Evolutionary conservation across 2,329 filamentous ascomycete species (phyloP).

Genomic region (Cephalotrichum gorgonifer): DNA sequence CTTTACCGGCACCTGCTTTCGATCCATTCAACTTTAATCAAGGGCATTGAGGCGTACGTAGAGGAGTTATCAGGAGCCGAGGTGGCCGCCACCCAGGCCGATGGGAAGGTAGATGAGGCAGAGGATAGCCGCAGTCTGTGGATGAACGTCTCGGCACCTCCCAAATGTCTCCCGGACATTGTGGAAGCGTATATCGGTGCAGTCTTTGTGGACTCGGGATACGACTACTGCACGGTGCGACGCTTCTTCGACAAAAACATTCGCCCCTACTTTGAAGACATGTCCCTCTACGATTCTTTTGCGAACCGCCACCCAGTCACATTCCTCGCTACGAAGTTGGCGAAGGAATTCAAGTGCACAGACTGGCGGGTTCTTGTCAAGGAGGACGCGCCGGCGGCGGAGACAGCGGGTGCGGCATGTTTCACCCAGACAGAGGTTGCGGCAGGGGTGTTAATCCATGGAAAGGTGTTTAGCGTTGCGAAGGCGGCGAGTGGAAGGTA

Average conservation of each 20-base stretch:
- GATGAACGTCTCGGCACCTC: slow-evolving; percentile 51
- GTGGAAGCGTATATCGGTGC: slow-evolving; percentile 85
- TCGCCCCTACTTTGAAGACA: slow-evolving; percentile 71
- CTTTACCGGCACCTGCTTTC: slow-evolving; percentile 65
- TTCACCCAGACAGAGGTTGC: slow-evolving; percentile 43
- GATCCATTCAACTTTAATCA: slow-evolving; percentile 17
- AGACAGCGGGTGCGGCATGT: slow-evolving; percentile 29
- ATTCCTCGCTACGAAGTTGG: slow-evolving; percentile 53
- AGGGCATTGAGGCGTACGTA: slow-evolving; percentile 43
- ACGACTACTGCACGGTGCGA: slow-evolving; percentile 64
- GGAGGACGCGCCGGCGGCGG: slow-evolving; percentile 30
- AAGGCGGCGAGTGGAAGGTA: slow-evolving; percentile 56
- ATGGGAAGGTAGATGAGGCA: slow-evolving; percentile 19
- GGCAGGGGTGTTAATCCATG: slow-evolving; percentile 69
- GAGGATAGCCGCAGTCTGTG: slow-evolving; percentile 52
- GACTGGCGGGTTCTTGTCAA: slow-evolving; percentile 44
- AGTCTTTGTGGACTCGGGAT: slow-evolving; percentile 80
- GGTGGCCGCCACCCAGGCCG: slow-evolving; percentile 27
- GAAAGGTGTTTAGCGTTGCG: slow-evolving; percentile 51
- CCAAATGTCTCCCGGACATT: slow-evolving; percentile 73
- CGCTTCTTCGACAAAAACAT: slow-evolving; percentile 69
- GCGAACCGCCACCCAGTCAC: slow-evolving; percentile 81
- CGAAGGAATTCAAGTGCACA: slow-evolving; percentile 54
- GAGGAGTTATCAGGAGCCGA: slow-evolving; percentile 33
- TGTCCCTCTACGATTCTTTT: slow-evolving; percentile 78